Conservation (phyloP, 805 yeast species). For the Spathaspora passalidarum region DNA sequence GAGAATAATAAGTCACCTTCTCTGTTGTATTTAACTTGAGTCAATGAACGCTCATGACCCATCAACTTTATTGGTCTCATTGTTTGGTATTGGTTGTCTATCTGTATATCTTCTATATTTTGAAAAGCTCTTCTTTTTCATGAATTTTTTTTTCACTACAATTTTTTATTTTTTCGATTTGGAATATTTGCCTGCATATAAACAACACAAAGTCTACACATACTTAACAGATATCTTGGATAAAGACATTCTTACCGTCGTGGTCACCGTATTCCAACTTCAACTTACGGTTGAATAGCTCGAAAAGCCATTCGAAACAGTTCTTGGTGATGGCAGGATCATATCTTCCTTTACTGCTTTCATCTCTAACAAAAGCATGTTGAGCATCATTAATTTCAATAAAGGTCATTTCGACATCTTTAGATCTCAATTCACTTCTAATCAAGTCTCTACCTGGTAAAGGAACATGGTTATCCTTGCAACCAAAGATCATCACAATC, state of each 20-base stretch:
- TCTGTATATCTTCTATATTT: not conserved
- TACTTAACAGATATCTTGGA: slow-evolving; percentile 62
- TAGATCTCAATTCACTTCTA: slow-evolving; percentile 55
- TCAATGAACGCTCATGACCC: slow-evolving; percentile 97
- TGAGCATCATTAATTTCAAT: slow-evolving; percentile 77
- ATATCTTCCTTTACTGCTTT: slow-evolving; percentile 73
- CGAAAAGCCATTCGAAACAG: slow-evolving; percentile 65
- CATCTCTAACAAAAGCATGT: slow-evolving; percentile 82
- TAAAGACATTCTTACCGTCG: slow-evolving; percentile 46
- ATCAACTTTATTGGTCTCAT: slow-evolving; percentile 61
- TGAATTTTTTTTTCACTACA: not conserved
- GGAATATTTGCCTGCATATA: not conserved
- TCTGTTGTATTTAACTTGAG: slow-evolving; percentile 91
- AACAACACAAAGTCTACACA: not conserved
- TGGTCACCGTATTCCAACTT: slow-evolving; percentile 64
- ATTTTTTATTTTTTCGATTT: not conserved
- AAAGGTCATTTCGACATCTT: slow-evolving; percentile 63
- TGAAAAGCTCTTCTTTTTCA: not conserved
- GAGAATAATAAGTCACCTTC: slow-evolving; percentile 95
- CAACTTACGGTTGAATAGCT: slow-evolving; percentile 67
- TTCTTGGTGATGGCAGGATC: slow-evolving; percentile 73
- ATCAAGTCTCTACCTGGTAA: slow-evolving; percentile 73
- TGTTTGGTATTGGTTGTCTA: not conserved
- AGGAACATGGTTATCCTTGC: slow-evolving; percentile 77
- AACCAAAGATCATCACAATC: slow-evolving; percentile 68